Conservation (phyloP, 805 yeast species). For the Yamadazyma laniorum region DNA sequence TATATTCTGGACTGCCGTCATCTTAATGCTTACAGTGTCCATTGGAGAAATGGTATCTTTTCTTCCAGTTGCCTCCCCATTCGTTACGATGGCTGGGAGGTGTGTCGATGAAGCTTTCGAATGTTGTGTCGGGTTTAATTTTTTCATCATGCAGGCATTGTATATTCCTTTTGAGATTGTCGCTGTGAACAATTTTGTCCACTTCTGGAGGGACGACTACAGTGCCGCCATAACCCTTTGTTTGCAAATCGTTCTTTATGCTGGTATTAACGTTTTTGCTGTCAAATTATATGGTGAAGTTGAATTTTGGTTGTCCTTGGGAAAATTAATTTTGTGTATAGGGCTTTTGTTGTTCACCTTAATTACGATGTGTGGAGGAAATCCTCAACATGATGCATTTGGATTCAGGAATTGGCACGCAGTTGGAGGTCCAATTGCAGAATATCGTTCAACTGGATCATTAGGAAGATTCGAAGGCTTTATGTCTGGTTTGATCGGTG, state of each 20-base stretch:
- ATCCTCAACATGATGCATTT: constrained; percentile 32
- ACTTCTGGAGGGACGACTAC: constrained; percentile 50
- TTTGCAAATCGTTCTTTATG: constrained; percentile 42
- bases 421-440: constrained; percentile 40
- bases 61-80: constrained; percentile 37
- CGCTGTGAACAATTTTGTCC: constrained; percentile 53
- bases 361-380: constrained; percentile 39
- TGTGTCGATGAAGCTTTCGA: constrained; percentile 38
- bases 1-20: constrained; percentile 34
- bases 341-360: constrained; percentile 39
- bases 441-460: constrained; percentile 33
- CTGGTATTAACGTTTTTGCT: constrained; percentile 44
- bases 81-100: constrained; percentile 38
- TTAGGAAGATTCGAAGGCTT: constrained; percentile 44
- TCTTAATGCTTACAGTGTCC: constrained; percentile 34
- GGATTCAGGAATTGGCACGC: constrained; percentile 36
- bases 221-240: constrained; percentile 47
- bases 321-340: constrained; percentile 36
- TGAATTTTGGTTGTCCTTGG: constrained; percentile 46
- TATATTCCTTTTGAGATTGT: constrained; percentile 50
- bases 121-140: constrained; percentile 39
- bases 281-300: constrained; percentile 51
- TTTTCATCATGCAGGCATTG: constrained; percentile 20
- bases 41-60: constrained; percentile 42
- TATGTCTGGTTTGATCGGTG: constrained; percentile 36